Conservation (phyloP, 257 asterid genomes). For the Solanum etuberosum region DNA sequence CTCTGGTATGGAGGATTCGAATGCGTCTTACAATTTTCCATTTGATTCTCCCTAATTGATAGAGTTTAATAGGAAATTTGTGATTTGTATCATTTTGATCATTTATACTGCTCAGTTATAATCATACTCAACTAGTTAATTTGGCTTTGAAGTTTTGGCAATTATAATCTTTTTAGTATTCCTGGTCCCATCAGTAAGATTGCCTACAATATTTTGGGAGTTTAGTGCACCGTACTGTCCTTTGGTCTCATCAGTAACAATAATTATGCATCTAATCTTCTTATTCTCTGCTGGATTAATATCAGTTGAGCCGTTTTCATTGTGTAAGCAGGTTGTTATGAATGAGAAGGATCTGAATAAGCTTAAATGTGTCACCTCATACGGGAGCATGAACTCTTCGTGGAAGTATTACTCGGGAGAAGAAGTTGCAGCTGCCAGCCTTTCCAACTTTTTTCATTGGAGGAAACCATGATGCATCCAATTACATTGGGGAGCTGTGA, state of each 20-base stretch:
- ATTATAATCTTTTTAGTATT: too few relatives aligned
- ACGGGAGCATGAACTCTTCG: background rate
- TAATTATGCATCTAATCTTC: background rate
- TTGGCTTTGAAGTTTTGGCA: background rate
- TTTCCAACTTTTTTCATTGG: constrained; percentile 77
- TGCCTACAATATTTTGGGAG: too few relatives aligned
- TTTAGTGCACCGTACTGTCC: fast-evolving
- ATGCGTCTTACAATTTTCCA: background rate
- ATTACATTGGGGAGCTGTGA: constrained; percentile 83
- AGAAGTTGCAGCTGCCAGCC: constrained; percentile 40
- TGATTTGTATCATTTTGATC: background rate
- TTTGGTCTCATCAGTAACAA: background rate
- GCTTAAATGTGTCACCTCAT: constrained; percentile 62
- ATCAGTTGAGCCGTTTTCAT: background rate
- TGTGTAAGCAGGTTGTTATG: constrained; percentile 54
- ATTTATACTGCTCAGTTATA: background rate
- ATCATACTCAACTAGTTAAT: background rate
- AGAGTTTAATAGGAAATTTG: background rate
- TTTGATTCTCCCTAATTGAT: background rate
- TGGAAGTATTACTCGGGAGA: constrained; percentile 42
- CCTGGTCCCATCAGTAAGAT: too few relatives aligned
- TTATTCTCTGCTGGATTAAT: background rate
- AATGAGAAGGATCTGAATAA: constrained; percentile 55
- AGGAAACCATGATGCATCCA: constrained; percentile 92
- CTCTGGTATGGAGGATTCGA: background rate